These are phyloP conservation scores for Rhizopogon sp. DNA, from an alignment of 768 basidiomycete genomes.

Conservation along the genomic window DNA sequence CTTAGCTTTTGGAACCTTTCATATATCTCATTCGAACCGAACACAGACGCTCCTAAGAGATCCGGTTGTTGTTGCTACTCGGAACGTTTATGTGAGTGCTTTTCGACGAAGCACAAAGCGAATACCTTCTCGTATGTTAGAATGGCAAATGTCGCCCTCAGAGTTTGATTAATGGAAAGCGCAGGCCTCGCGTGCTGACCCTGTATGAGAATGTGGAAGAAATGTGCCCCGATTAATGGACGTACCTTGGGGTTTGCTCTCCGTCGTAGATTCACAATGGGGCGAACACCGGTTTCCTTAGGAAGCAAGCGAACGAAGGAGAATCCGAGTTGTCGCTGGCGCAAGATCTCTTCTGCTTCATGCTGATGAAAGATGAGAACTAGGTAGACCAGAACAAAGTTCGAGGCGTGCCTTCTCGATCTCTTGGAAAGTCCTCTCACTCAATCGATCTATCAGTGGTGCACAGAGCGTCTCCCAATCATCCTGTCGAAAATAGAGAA, in stretches of 20 bases:
- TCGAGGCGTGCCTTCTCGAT: conserved; percentile 53
- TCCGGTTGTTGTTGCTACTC: conserved; percentile 55
- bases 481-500: conserved; percentile 91
- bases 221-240: background rate
- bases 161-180: conserved; percentile 82
- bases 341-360: conserved; percentile 61
- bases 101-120: background rate
- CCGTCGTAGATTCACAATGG: conserved; percentile 84
- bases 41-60: conserved; percentile 76
- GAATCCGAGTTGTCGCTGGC: conserved; percentile 72
- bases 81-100: background rate
- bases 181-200: conserved; percentile 25
- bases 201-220: conserved; percentile 14
- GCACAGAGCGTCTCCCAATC: conserved; percentile 85
- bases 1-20: conserved; percentile 69
- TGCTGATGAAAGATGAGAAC: conserved; percentile 32
- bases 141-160: conserved; percentile 82
- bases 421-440: conserved; percentile 61
- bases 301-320: conserved; percentile 87
- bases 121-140: conserved; percentile 81
- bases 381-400: background rate
- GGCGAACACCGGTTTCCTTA: conserved; percentile 92
- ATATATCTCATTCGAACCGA: conserved; percentile 82
- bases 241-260: conserved; percentile 35
- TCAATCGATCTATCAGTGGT: conserved; percentile 77